Conservation (phyloP, 331 rosid species). For the Quercus phellos region DNA sequence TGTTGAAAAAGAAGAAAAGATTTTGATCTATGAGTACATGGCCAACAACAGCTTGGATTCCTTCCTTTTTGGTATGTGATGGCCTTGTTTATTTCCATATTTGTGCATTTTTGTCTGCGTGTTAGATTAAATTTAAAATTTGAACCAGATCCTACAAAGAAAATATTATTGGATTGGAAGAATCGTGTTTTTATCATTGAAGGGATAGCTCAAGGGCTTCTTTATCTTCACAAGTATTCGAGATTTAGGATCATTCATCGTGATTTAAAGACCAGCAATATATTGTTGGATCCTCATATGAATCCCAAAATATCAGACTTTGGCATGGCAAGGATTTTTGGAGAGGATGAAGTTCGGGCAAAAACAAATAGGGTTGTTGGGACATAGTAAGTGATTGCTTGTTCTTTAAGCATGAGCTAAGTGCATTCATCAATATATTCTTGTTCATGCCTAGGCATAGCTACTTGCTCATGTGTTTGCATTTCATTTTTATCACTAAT, state of each 20-base stretch:
- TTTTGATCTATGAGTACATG: constrained; percentile 27
- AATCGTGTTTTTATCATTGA: background rate
- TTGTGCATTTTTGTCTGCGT: no score
- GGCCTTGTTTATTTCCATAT: no score
- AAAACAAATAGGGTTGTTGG: constrained; percentile 9
- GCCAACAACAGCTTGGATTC: constrained; percentile 27
- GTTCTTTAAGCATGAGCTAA: background rate
- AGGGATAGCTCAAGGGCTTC: constrained; percentile 25
- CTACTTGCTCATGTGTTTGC: background rate
- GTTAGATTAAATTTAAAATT: background rate
- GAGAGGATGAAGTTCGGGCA: constrained; percentile 1
- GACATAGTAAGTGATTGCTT: constrained; percentile 13
- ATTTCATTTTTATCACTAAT: background rate
- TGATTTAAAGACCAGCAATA: constrained; percentile 17
- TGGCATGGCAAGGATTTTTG: constrained; percentile 21
- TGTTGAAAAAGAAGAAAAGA: constrained; percentile 21
- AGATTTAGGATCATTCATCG: constrained; percentile 13
- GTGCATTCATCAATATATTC: background rate
- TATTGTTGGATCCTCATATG: constrained; percentile 9
- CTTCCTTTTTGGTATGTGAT: constrained; percentile 23
- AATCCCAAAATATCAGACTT: constrained; percentile 24
- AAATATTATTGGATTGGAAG: constrained; percentile 4
- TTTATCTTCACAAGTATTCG: constrained; percentile 21
- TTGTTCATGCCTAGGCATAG: background rate
- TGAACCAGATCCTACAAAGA: constrained; percentile 2